Base-by-base conservation (phyloP, 768 basidiomycete species). In the Pleurotus platypus region DNA sequence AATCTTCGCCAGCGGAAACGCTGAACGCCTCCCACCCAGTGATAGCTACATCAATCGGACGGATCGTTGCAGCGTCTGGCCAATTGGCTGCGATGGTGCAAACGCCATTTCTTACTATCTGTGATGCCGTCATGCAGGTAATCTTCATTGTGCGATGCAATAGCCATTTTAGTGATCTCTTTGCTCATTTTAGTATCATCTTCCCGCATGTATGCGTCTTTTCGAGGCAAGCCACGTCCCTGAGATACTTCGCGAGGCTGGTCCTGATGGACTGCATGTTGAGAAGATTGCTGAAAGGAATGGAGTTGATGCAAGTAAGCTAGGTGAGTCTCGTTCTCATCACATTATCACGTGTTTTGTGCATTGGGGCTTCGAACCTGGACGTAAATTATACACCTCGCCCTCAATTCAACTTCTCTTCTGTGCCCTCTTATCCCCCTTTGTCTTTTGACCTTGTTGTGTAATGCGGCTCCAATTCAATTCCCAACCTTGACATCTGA, bases 171-270 rank as follows among this genome's bases (percentile, higher is more conserved):
- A 27, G 4, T 50, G 18, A 40, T 49, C 16, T 18, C 45, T 59
- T 56, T 20, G 39, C 12, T n/a, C 42, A n/a, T 54, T 39, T 30
- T 54, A 90, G 86, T 90, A 89, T 63, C 86, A 89, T 64, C 74
- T 91, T 15, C 87, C 90, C 0, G 82, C 87, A 3, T 90, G 87
- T 64, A 74, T 92, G 69, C 83, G 89, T 16, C 75, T 91, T 30
- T 67, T 91, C 13, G 89, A 91, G 66, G 84, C 86, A 3, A 80
- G 87, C 1, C 85, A 90, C 64, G 78, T 83, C 24, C 79, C 80
- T 5, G 90, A 92, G 65, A 81, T 90, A 12, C 73, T 92, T 1
- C 80, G 85, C 8, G 85, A 83, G 56, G 83, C 84, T 12, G 87
- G 86, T 1, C 74, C 80, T 0, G 58, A 66, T 11, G 81, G 80